Evolutionary conservation across 495 filamentous ascomycete genomes (phyloP), one percentile per base, ranked within the genome.

Genomic region (Cercophora scortea): DNA sequence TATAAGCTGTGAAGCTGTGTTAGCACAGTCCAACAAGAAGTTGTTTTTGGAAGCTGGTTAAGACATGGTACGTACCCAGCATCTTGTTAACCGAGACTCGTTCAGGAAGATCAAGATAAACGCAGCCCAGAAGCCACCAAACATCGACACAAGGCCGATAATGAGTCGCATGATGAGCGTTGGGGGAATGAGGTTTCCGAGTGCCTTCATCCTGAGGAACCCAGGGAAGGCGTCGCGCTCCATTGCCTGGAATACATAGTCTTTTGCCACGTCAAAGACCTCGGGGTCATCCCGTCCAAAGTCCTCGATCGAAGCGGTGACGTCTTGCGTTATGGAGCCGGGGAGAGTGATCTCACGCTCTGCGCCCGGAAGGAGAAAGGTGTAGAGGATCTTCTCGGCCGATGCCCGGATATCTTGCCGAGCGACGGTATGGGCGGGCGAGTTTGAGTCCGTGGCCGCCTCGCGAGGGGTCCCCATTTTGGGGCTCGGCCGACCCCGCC

Each of bases 211-310:
- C 59, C 89, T 83, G 56, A 98, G 79, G 75, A 98, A 98, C 18
- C 91, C 91, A 4, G 93, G 93, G 69, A 96, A 98, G 12, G 93
- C 93, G 71, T 97, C 93, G 41, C 94, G 84, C 69, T 99, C 93
- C 94, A 99, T 99, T 3, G 93, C 93, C 64, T 97, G 94, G 69
- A 96, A 99, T 44, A 96, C 92, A 65, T 97, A 99, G 71, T 99
- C 94, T 69, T 97, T 97, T 25, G 93, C 93, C 3, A 86, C 84
- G 64, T 96, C 92, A 56, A 99, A 99, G 10, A 99, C 83, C 64
- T 97, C 93, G 1, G 93, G 93, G 63, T 99, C 93, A 58, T 96
- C 94, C 61, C 93, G 83, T 42, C 86, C 86, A 50, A 86, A 81
- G 50, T 92, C 85, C 66, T 99, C 93, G 50, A 99, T 90, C 13